phyloP scores from a whole-genome alignment of 345 rosid species.

The Citrus australasica region DNA sequence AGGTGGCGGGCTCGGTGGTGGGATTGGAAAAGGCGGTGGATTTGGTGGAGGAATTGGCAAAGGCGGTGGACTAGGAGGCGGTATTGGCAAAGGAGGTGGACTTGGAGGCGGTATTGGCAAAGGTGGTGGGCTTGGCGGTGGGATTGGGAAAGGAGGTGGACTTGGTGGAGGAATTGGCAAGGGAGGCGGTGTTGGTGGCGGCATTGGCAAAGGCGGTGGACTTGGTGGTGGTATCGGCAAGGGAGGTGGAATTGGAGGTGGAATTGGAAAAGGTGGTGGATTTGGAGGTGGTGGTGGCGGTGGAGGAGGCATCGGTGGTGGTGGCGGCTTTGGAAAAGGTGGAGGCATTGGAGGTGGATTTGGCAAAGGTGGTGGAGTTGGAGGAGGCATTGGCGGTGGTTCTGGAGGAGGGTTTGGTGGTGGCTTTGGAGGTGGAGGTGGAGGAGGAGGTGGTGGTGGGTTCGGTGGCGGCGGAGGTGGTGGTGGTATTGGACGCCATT shows the following conservation, averaged over 20 bases:
- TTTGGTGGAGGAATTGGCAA: slow-evolving; percentile 15
- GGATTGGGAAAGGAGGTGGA: slow-evolving; percentile 22
- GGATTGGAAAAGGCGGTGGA: slow-evolving; percentile 1
- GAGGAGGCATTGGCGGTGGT: slow-evolving; percentile 8
- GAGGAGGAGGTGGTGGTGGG: slow-evolving; percentile 1
- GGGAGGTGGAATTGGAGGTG: slow-evolving; percentile 28
- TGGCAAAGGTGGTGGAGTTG: slow-evolving; percentile 18
- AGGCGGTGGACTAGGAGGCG: slow-evolving; percentile 18
- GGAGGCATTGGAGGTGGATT: slow-evolving; percentile 23
- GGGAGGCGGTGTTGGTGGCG: slow-evolving; percentile 28
- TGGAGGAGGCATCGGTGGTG: slow-evolving; percentile 11
- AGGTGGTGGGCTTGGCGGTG: slow-evolving; percentile 39
- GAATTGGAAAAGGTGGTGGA: slow-evolving; percentile 23
- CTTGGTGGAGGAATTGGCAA: slow-evolving; percentile 18
- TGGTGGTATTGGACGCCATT: slow-evolving; percentile 11
- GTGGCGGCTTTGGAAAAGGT: slow-evolving; percentile 9
- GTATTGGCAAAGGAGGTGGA: neutral
- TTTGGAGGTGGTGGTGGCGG: slow-evolving; percentile 16
- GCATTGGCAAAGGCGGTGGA: slow-evolving; percentile 18
- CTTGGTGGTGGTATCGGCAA: slow-evolving; percentile 24
- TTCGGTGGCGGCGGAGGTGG: neutral
- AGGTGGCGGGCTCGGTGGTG: slow-evolving; percentile 12
- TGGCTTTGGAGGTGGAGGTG: slow-evolving; percentile 7
- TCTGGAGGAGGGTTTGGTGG: slow-evolving; percentile 9
- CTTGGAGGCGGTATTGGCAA: neutral